Conservation (phyloP, 2,329 filamentous ascomycete species). For the Fusarium floridanum region DNA sequence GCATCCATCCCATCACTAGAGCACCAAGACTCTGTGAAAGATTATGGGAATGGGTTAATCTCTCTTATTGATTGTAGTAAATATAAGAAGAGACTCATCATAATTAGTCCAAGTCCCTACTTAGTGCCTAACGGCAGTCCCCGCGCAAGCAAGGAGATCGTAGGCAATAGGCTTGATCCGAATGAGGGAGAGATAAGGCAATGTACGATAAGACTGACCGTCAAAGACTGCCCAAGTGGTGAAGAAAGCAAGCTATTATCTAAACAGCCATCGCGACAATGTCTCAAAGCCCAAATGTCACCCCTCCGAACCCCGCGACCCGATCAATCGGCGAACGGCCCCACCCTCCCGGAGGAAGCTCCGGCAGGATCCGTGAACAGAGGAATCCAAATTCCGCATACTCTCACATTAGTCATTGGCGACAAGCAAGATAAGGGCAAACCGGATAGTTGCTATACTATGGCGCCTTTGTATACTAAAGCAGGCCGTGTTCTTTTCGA, state of each 20-base stretch:
- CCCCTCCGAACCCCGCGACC: conserved; percentile 18
- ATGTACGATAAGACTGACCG: background rate
- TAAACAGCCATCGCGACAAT: background rate
- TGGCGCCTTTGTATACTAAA: background rate
- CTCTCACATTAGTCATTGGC: background rate
- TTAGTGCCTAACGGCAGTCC: no score
- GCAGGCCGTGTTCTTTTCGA: background rate
- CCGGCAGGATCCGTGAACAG: conserved; percentile 25
- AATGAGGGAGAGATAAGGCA: background rate
- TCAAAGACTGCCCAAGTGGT: background rate
- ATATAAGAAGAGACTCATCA: no score
- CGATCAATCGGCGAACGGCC: conserved; percentile 24
- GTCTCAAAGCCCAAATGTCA: conserved; percentile 1
- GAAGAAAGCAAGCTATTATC: background rate
- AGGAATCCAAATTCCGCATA: background rate
- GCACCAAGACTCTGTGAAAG: no score
- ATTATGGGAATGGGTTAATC: no score
- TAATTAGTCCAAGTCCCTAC: no score
- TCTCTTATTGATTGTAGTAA: no score
- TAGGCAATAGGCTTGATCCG: background rate
- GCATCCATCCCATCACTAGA: no score
- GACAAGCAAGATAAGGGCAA: background rate
- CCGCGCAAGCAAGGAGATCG: no score
- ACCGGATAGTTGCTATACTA: background rate
- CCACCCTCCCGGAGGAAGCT: conserved; percentile 27